A percentile compares a stretch with the other conserved stretches of the same genome.
Conservation (phyloP, 768 basidiomycete genomes). For the Boletus pseudo-olivaceus region DNA sequence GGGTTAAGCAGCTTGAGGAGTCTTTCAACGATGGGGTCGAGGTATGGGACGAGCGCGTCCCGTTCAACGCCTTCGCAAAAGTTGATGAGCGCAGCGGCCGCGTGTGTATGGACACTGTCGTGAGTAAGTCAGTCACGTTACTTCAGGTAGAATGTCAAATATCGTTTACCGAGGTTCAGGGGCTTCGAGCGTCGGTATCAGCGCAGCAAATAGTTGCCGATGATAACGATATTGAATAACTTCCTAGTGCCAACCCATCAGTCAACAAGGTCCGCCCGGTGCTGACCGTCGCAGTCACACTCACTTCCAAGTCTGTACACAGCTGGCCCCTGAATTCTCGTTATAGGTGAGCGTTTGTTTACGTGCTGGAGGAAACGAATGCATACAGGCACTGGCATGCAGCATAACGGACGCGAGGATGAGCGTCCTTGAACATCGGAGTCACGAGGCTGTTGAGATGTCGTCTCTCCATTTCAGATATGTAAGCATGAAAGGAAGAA, state of each 20-base stretch:
- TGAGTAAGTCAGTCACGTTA: slow-evolving; percentile 1
- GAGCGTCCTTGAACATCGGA: slow-evolving; percentile 73
- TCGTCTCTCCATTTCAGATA: background rate
- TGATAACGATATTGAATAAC: slow-evolving; percentile 73
- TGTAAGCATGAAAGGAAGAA: background rate
- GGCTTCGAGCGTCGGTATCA: slow-evolving; percentile 72
- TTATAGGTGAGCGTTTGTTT: background rate
- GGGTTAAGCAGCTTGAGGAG: slow-evolving; percentile 57
- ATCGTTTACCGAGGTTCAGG: slow-evolving; percentile 61
- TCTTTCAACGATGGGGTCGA: slow-evolving; percentile 76
- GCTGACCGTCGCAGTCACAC: slow-evolving; percentile 5
- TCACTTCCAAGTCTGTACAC: slow-evolving; percentile 83
- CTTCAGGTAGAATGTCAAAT: background rate
- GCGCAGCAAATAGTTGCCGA: slow-evolving; percentile 60
- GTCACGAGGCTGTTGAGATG: slow-evolving; percentile 54
- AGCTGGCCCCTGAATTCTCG: slow-evolving; percentile 64
- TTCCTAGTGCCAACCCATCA: slow-evolving; percentile 42
- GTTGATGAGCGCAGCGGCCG: slow-evolving; percentile 85
- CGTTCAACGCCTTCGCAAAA: slow-evolving; percentile 85
- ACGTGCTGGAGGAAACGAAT: slow-evolving; percentile 2
- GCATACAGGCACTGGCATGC: slow-evolving; percentile 83
- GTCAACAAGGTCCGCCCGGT: background rate
- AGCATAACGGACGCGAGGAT: slow-evolving; percentile 71
- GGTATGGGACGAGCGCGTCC: slow-evolving; percentile 68
- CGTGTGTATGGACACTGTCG: slow-evolving; percentile 77